These are phyloP conservation scores for Adansonia digitata DNA, from an alignment of 345 rosid species.

Conservation along the genomic window DNA sequence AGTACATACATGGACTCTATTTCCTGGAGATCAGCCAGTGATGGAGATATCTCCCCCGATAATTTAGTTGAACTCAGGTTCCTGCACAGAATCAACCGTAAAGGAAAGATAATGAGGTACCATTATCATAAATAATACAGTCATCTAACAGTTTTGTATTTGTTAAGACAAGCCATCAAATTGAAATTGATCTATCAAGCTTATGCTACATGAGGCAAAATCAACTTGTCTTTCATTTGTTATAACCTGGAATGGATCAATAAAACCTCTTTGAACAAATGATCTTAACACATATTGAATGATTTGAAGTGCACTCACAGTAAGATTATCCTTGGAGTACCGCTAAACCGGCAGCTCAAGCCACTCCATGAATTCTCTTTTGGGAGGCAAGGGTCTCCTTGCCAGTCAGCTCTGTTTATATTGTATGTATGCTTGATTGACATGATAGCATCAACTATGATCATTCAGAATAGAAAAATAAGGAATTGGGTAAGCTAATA, in stretches of 20 bases:
- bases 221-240: not conserved
- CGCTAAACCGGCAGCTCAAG: conserved; percentile 8
- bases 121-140: not conserved
- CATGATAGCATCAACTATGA: conserved; percentile 19
- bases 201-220: not conserved
- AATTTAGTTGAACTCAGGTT: conserved; percentile 32
- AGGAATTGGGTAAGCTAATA: not conserved
- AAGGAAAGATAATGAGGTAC: not conserved
- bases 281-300: not conserved
- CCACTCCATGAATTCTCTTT: conserved; percentile 18
- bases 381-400: conserved; percentile 33
- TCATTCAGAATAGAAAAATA: not conserved
- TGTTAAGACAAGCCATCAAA: not conserved
- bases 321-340: conserved; percentile 23
- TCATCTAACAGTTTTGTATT: not conserved
- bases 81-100: conserved; percentile 4
- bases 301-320: conserved; percentile 18
- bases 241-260: not conserved
- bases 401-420: conserved; percentile 7
- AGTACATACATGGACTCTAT: conserved; percentile 26
- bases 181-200: not conserved
- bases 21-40: conserved; percentile 15
- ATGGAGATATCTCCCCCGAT: conserved; percentile 17
- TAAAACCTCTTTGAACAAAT: not conserved
- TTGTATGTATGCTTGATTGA: conserved; percentile 9